Conservation (phyloP, 2,329 filamentous ascomycete species). For the Nigrospora osmanthi region DNA sequence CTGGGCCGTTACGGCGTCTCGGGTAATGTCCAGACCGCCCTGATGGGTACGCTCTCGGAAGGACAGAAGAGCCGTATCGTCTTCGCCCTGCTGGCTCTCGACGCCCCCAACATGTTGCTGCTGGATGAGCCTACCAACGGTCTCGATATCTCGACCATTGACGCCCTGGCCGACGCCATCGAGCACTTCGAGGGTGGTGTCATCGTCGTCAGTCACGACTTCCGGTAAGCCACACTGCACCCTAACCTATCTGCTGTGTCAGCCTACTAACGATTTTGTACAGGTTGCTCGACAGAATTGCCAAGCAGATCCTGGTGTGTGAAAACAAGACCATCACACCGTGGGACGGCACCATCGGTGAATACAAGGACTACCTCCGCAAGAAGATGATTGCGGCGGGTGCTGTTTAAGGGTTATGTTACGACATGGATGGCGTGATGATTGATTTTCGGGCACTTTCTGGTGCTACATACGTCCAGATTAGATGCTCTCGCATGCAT, state of each 20-base stretch:
- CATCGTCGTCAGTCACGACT: slow-evolving; percentile 97
- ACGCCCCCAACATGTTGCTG: slow-evolving; percentile 93
- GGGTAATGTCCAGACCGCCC: slow-evolving; percentile 88
- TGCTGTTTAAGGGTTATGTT: slow-evolving; percentile 57
- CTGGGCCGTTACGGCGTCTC: slow-evolving; percentile 89
- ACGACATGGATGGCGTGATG: not conserved
- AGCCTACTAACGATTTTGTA: slow-evolving; percentile 9
- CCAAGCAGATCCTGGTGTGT: slow-evolving; percentile 98
- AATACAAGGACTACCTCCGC: slow-evolving; percentile 97
- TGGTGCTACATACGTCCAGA: not conserved
- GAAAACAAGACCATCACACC: slow-evolving; percentile 90
- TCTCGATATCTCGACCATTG: slow-evolving; percentile 97
- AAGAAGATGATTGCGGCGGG: slow-evolving; percentile 96
- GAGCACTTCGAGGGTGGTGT: slow-evolving; percentile 95
- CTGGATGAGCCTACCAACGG: slow-evolving; percentile 99
- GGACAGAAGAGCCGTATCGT: slow-evolving; percentile 98
- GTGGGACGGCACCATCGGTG: slow-evolving; percentile 84
- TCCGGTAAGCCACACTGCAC: slow-evolving; percentile 59
- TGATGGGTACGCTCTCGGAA: slow-evolving; percentile 97
- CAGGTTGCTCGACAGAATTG: slow-evolving; percentile 97
- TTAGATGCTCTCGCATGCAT: slow-evolving; percentile 1
- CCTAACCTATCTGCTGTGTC: not conserved
- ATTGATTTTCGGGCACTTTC: not conserved
- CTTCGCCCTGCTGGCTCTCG: slow-evolving; percentile 91
- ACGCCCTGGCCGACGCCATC: slow-evolving; percentile 95